Percentiles rank a stretch among this genome's conserved stretches.
Evolutionary conservation across 805 yeast genomes (phyloP).

Genomic region (Yarrowia sp.): DNA sequence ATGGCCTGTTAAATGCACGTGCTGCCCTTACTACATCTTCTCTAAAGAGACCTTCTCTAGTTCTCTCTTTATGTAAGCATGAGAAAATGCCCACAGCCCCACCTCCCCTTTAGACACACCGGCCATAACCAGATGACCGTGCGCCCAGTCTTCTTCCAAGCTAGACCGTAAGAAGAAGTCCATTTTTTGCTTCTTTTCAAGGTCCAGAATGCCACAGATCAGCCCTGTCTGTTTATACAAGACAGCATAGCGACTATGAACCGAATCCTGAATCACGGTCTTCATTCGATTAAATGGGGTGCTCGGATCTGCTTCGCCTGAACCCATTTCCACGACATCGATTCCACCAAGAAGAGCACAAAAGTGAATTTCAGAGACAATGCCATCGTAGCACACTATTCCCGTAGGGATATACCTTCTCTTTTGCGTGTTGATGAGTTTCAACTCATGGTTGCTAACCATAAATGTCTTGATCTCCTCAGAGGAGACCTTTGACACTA

Average conservation of each 20-base stretch:
- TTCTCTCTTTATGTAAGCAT: neutral
- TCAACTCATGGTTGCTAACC: neutral
- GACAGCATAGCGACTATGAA: neutral
- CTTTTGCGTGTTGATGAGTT: neutral
- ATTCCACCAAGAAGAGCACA: conserved; percentile 1
- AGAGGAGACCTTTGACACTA: neutral
- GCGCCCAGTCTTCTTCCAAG: neutral
- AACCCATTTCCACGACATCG: neutral
- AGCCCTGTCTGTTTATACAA: neutral
- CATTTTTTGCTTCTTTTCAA: neutral
- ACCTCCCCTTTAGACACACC: neutral
- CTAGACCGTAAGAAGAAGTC: neutral
- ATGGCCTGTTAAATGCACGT: neutral
- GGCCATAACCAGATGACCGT: conserved; percentile 13
- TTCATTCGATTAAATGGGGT: conserved; percentile 8
- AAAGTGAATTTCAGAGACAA: neutral
- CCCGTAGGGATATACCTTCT: neutral
- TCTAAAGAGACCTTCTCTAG: neutral
- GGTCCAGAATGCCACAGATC: neutral
- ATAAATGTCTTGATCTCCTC: neutral
- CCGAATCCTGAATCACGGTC: neutral
- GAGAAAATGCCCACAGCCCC: neutral
- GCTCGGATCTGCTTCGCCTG: neutral
- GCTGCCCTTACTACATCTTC: neutral
- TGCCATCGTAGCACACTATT: neutral